Base-by-base conservation (phyloP, 2,329 filamentous ascomycete species). In the Sporothrix schenckii region DNA sequence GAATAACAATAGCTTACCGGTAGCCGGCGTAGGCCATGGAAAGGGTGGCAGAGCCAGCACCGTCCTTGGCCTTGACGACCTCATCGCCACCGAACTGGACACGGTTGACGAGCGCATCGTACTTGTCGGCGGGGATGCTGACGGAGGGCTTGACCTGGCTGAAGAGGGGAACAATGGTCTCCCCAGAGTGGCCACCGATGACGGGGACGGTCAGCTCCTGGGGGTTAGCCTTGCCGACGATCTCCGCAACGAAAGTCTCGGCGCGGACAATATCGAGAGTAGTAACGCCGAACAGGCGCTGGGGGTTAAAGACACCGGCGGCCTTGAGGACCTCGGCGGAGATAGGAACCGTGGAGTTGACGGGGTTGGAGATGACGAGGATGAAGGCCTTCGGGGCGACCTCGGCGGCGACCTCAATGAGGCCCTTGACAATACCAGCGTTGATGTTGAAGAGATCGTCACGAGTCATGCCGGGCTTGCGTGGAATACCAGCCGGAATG, bases 391-490 rank as follows among this genome's bases (percentile, higher is more conserved):
- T 96, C 80, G 95, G 95, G 80, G 90, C 90, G 79, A 91, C 89
- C 80, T 97, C 90, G 76, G 94, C 93, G 77, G 93, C 89, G 68
- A 92, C 90, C 86, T 97, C 91, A 77, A 96, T 91, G 76, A 99
- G 87, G 76, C 92, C 93, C 84, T 95, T 93, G 79, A 99, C 95
- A 79, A 99, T 99, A 77, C 94, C 92, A 72, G 95, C 95, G 82
- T 99, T 99, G 87, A 97, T 97, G 85, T 97, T 97, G 91, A 99
- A 99, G 72, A 99, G 92, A 80, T 98, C 95, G 78, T 99, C 95
- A 85, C 95, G 93, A 82, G 92, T 97, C 95, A 99, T 99, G 78
- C 95, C 95, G 77, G 95, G 95, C 88, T 98, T 98, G 84, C 95
- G 93, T 79, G 95, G 95, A 87, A 99, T 96, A 78, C 95, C 95